Evolutionary conservation across 345 rosid genomes (phyloP), one percentile per base, ranked within the genome.

Genomic region (Hibiscus trionum): DNA sequence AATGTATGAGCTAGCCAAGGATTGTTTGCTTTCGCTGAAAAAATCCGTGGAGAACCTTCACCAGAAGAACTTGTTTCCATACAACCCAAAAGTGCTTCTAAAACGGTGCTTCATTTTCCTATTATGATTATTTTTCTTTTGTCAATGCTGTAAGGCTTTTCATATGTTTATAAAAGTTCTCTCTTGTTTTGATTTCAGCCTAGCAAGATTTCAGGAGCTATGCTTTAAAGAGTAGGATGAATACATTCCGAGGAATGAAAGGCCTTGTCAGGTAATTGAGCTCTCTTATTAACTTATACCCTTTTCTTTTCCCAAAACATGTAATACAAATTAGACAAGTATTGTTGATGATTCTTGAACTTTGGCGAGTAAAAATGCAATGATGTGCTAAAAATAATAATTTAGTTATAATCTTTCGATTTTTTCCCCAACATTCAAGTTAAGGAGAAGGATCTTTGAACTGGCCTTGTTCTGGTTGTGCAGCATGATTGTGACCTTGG

Each of bases 11-110:
- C 73, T 84, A 76, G 93, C 91, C 71, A 86, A 81, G 80, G 69
- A 76, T 63, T 94, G 98, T 78, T 81, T 93, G 83, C 82, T 91
- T 84, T 86, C 88, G n/a, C 82, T 93, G 68, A 91, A 86, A 81
- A 73, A 47, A 27, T 87, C 94, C 33, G 53, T 85, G 66, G 87
- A 84, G 78, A 87, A 76, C 80, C 94, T 93, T 75, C 86, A 85
- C 73, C 73, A 39, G 71, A 91, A 88, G 86, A 85, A 82, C 42
- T 74, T 94, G 60, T 88, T 94, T 82, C 89, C 93, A 9, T 91
- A 91, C 73, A 88, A 91, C 77, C 95, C 97, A 27, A 78, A 81
- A 74, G 90, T 82, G 61, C 96, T 94, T 82, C 78, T 94, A 59
- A 86, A 84, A 79, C 87, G 93, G 98, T 88, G n/a, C 77, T 61